phyloP scores from a whole-genome alignment of 257 asterid genomes.

The Ligustrum vulgare region DNA sequence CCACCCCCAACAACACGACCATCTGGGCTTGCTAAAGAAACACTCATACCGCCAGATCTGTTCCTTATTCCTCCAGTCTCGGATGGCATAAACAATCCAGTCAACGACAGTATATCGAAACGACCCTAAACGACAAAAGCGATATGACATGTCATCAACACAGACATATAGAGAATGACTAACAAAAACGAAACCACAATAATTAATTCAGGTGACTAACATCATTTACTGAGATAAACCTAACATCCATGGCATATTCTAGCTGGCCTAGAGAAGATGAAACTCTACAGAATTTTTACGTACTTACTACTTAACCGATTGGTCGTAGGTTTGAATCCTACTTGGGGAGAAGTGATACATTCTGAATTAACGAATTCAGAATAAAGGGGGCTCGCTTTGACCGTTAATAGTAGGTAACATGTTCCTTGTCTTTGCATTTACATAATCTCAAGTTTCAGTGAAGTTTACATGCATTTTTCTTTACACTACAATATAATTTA shows the following conservation, averaged over 20 bases:
- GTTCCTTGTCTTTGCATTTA: background rate
- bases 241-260: background rate
- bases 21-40: conserved; percentile 58
- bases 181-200: background rate
- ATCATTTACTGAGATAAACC: background rate
- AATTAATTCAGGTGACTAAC: background rate
- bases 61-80: conserved; percentile 57
- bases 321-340: too few relatives aligned
- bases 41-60: conserved; percentile 61
- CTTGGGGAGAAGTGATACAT: too few relatives aligned
- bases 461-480: background rate
- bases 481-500: background rate
- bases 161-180: background rate
- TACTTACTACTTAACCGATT: too few relatives aligned
- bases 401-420: too few relatives aligned
- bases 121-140: conserved; percentile 39
- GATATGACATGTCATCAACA: background rate
- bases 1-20: conserved; percentile 66
- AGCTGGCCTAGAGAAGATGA: background rate
- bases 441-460: background rate
- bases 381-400: too few relatives aligned
- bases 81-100: conserved; percentile 57
- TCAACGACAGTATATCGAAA: conserved; percentile 55
- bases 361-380: too few relatives aligned
- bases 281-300: background rate